Conservation (phyloP, 2,329 filamentous ascomycete species). For the Sporothrix mexicana region DNA sequence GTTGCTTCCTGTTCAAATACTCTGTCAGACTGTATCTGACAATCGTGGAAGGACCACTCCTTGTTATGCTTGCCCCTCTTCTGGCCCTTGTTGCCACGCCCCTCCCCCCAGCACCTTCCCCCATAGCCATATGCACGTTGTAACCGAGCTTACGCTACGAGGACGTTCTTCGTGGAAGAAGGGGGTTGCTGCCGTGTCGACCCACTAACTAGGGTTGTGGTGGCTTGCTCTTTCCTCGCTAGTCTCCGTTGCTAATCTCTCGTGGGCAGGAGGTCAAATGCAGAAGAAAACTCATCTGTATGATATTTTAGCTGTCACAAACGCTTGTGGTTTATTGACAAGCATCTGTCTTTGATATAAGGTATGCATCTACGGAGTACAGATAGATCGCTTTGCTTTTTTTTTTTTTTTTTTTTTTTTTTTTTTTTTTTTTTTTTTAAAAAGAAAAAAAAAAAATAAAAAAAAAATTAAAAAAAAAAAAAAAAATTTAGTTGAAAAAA, state of each 20-base stretch:
- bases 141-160: conserved; percentile 39
- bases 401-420: no score
- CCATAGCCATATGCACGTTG: conserved; percentile 34
- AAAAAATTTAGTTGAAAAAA: no score
- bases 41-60: neutral
- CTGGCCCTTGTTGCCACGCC: neutral
- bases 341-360: no score
- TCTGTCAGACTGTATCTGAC: no score
- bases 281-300: neutral
- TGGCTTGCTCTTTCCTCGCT: conserved; percentile 37
- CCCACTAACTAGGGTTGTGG: conserved; percentile 35
- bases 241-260: conserved; percentile 38
- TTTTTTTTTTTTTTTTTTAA: no score
- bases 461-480: no score
- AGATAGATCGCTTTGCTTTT: no score
- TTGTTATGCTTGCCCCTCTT: conserved; percentile 1
- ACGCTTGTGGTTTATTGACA: neutral
- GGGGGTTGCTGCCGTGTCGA: conserved; percentile 35
- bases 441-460: no score
- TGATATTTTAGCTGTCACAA: neutral
- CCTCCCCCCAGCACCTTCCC: conserved; percentile 2
- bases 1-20: no score
- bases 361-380: no score
- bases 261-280: conserved; percentile 16
- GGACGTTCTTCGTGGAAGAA: conserved; percentile 5